Base-by-base conservation (phyloP, 331 rosid species). In the Cydonia oblonga region DNA sequence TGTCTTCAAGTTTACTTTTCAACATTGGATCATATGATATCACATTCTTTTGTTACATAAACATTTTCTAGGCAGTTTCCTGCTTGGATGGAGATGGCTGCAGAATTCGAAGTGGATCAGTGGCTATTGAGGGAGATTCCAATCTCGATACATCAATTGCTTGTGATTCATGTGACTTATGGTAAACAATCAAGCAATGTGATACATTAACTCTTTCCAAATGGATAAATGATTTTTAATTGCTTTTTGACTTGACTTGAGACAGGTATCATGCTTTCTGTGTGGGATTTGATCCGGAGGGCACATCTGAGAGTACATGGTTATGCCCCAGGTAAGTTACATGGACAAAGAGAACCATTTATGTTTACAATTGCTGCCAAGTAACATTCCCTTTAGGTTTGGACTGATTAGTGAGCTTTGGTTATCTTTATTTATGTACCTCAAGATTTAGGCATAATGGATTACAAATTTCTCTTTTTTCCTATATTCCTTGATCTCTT, bases 191-290 rank as follows among this genome's bases (percentile, higher is more conserved):
- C 76, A 30, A 67, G 72, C 69, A 18, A 66, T 72, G 72, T 74
- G 26, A 15, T 53, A 26, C 15, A 40, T 19, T 2, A 22, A 25
- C 8, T 65, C 13, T 42, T 67, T 76, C 20, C 38, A 60, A 5
- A 44, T 23, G 46, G 51, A 63, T 24, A 16, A 11, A 29, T 44
- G 72, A 57, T 57, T 22, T 35, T 8, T 25, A 72, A 71, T 78
- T 76, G 67, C 69, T 75, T 53, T 72, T 81, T 70, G 66, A 65
- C 67, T 60, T 76, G 64, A 76, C 63, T 73, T 74, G 71, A 64
- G 67, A 75, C 86, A 93, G 98, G 98, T 91, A 93, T 76, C 98
- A 93, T 75, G 98, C 98, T 73, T 91, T 89, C 78, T 93, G 97
- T 82, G 97, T 91, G 87, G 97, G 92, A 69, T 93, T 91, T 84